A percentile compares a stretch with the other conserved stretches of the same genome.
These are phyloP conservation scores for Teratosphaeria gauchensis DNA, from an alignment of 2,329 filamentous ascomycete genomes.

Conservation along the genomic window DNA sequence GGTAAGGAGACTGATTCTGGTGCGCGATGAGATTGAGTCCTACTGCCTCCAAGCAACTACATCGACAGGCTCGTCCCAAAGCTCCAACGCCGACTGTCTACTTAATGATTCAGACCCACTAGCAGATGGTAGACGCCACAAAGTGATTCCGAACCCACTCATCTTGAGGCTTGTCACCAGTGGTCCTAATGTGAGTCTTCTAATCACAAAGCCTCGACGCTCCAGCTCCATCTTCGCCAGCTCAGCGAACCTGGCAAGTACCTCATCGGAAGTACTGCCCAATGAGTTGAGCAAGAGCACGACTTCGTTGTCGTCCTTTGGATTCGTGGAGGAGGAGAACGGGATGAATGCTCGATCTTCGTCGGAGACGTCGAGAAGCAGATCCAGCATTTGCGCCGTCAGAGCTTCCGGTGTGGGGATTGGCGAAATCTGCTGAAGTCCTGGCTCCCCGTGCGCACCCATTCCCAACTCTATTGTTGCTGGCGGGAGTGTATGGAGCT, in stretches of 20 bases:
- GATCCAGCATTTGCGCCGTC: constrained; percentile 26
- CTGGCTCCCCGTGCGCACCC: constrained; percentile 59
- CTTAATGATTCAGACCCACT: constrained; percentile 19
- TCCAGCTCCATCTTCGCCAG: constrained; percentile 19
- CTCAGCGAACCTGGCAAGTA: constrained; percentile 27
- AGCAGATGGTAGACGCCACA: constrained; percentile 25
- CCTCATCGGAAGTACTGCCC: constrained; percentile 28
- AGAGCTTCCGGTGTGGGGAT: constrained; percentile 25
- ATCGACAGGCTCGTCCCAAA: constrained; percentile 28
- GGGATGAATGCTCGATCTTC: constrained; percentile 27
- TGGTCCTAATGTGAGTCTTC: constrained; percentile 24
- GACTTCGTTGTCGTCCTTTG: constrained; percentile 19
- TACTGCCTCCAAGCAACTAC: constrained; percentile 29
- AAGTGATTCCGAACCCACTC: constrained; percentile 29
- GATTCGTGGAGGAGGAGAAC: constrained; percentile 23
- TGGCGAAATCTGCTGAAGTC: constrained; percentile 46
- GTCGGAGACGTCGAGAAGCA: constrained; percentile 25
- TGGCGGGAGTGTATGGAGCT: constrained; percentile 45
- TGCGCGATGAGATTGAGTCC: background rate
- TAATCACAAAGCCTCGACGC: constrained; percentile 33
- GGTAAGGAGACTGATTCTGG: background rate
- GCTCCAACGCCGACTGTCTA: constrained; percentile 20
- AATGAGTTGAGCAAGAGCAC: constrained; percentile 28
- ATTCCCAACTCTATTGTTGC: constrained; percentile 55
- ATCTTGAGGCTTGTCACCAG: constrained; percentile 30